phyloP scores from a whole-genome alignment of 192 early-diverging fungal species.

The Coemansia guatemalensis region DNA sequence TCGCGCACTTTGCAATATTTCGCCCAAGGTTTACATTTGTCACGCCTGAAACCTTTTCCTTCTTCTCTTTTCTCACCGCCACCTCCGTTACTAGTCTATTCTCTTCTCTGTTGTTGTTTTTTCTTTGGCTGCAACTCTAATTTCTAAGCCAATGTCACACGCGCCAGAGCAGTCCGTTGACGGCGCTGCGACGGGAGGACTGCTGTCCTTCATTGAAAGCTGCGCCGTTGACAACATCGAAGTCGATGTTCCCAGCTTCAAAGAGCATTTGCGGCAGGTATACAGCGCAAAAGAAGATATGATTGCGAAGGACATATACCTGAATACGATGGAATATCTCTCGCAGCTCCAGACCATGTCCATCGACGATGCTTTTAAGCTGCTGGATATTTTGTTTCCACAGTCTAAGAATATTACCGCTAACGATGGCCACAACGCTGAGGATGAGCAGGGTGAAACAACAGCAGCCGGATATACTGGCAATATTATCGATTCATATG shows the following conservation, averaged over 20 bases:
- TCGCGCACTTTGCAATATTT: neutral
- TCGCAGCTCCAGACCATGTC: neutral
- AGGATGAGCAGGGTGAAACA: neutral
- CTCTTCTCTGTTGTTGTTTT: neutral
- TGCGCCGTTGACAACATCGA: neutral
- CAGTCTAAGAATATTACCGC: neutral
- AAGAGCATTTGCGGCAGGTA: neutral
- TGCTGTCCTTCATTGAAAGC: neutral
- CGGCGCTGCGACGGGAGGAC: neutral
- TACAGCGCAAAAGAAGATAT: neutral
- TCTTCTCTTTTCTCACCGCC: constrained; percentile 1
- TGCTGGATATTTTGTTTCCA: constrained; percentile 15
- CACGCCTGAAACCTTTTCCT: neutral
- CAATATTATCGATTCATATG: constrained; percentile 15
- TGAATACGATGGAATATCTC: constrained; percentile 2
- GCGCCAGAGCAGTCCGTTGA: neutral
- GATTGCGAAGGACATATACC: neutral
- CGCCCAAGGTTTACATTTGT: neutral
- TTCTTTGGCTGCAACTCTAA: neutral
- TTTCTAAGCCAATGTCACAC: neutral
- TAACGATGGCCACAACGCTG: neutral
- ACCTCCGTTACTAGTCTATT: neutral
- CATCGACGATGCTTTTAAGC: constrained; percentile 1
- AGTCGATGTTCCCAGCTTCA: neutral
- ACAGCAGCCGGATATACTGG: constrained; percentile 2